Percentiles rank a stretch among this genome's conserved stretches.
Conservation (phyloP, 208 protist species). For the Trypanosoma avium region DNA sequence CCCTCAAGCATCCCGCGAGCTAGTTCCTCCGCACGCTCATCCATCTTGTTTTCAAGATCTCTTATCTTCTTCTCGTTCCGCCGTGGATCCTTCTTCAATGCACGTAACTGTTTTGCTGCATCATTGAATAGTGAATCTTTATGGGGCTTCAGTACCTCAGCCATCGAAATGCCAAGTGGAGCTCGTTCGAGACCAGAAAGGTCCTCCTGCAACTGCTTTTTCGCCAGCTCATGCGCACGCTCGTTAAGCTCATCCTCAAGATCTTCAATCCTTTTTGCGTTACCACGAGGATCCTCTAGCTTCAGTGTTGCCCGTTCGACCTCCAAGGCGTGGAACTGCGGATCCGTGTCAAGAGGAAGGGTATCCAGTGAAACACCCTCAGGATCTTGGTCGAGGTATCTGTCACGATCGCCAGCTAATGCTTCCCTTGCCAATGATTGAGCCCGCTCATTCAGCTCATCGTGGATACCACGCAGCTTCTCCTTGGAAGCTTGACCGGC, state of each 20-base stretch:
- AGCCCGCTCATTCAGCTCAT: slow-evolving; percentile 41
- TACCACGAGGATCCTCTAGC: slow-evolving; percentile 43
- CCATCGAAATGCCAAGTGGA: slow-evolving; percentile 56
- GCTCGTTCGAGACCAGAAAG: slow-evolving; percentile 48
- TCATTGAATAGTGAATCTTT: slow-evolving; percentile 43
- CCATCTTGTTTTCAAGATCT: slow-evolving; percentile 44
- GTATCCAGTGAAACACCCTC: slow-evolving; percentile 58
- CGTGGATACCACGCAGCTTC: slow-evolving; percentile 39
- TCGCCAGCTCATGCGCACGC: slow-evolving; percentile 57
- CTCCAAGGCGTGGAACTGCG: slow-evolving; percentile 48
- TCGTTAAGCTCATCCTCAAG: slow-evolving; percentile 61
- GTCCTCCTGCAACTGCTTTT: slow-evolving; percentile 57
- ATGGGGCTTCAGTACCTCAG: slow-evolving; percentile 59
- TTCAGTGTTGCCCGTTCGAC: slow-evolving; percentile 48
- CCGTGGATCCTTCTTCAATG: slow-evolving; percentile 55
- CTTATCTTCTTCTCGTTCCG: slow-evolving; percentile 58
- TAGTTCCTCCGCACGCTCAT: slow-evolving; percentile 51
- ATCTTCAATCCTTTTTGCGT: slow-evolving; percentile 34
- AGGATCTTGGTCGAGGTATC: slow-evolving; percentile 51
- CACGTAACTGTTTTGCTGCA: slow-evolving; percentile 44
- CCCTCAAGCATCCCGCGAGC: slow-evolving; percentile 41
- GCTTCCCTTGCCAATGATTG: slow-evolving; percentile 41
- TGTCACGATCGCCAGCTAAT: slow-evolving; percentile 48
- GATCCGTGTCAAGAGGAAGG: slow-evolving; percentile 56
- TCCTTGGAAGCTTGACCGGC: slow-evolving; percentile 26